Evolutionary conservation across 306 rosid species (phyloP), one percentile per base, ranked within the genome.

Genomic region (Amphicarpaea edgeworthii): DNA sequence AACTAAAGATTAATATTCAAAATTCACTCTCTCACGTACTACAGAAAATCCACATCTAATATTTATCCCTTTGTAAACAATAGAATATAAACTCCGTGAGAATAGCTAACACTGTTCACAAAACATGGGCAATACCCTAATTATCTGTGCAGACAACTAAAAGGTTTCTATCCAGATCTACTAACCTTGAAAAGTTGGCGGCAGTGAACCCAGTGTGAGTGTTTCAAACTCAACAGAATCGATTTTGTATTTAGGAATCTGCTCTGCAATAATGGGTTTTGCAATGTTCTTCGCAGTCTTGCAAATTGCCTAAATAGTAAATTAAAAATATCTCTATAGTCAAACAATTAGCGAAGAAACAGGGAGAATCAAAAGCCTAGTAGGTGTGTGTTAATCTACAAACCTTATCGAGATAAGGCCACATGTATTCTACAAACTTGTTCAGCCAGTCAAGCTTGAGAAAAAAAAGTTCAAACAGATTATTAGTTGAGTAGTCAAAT

Each of bases 331-430:
- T 5, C 5, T 24, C 38, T 17, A 32, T 6, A 45, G n/a, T 38
- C 70, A 32, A 26, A 49, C 10, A 17, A n/a, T n/a, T n/a, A 81
- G 58, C 42, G 43, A 76, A 38, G 58, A 51, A 51, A 51, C 58
- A 57, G 34, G 30, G 51, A 34, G 73, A 55, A 68, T 45, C 42
- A 43, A 21, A 20, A 77, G 60, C 10, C 3, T 23, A 37, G 26
- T 23, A 37, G 26, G 57, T 8, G 38, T 40, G 57, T 8, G 38
- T 40, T 1, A 62, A 16, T 47, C 40, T 15, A 17, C 51, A 81
- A 53, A 94, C 98, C 96, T 92, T 94, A 65, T 94, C 97, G 34
- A 94, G 96, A 79, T 82, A 87, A 60, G 96, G 97, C 97, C 98
- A 94, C 96, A 94, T 85, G 16, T 79, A 87, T 26, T 78, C 82